Evolutionary conservation across 2,329 filamentous ascomycete genomes (phyloP), one percentile per base, ranked within the genome.

Genomic region (Tetracladium maxilliforme): DNA sequence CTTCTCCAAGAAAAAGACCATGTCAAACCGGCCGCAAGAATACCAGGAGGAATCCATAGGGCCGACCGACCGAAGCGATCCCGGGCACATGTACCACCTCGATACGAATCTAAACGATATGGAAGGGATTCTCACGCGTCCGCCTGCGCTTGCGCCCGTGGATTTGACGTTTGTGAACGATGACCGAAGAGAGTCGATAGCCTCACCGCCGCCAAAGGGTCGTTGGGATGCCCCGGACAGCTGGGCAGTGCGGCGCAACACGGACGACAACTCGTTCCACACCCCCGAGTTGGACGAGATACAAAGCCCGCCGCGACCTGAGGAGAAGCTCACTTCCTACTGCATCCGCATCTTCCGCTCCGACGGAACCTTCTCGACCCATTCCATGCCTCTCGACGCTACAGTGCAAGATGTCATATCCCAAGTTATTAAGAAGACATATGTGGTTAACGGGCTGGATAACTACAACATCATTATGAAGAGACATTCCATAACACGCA

Each of bases 401-500:
- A 86, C 78, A 1, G 87, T 92, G 11, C 64, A 70, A 11, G 87
- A 98, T 30, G 75, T 95, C 22, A 75, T 95, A 35, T 65, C 72
- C n/a, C 81, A 90, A 46, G 69, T 98, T 35, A 78, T 87, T 29
- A 92, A 90, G 55, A 95, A 95, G 56, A 92, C 87, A 4, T 90
- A 90, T 38, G 64, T 93, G 18, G 79, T 84, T 29, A 87, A 94
- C 39, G 80, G 83, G 34, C 55, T 92, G 30, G 81, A 90, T 40
- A 93, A 93, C 38, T 98, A 93, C 48, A 82, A 94, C 45, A 92
- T 98, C 31, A 78, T 95, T 20, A 70, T 98, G 59, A 82, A 79
- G 39, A 94, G 92, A 52, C 86, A 94, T 46, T 83, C 92, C 38
- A 66, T 92, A 13, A 78, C 83, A 11, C 70, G 86, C 22, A 80